These are phyloP conservation scores for Groenewaldozyma sp. DNA, from an alignment of 1,139 yeast genomes.

Conservation along the genomic window DNA sequence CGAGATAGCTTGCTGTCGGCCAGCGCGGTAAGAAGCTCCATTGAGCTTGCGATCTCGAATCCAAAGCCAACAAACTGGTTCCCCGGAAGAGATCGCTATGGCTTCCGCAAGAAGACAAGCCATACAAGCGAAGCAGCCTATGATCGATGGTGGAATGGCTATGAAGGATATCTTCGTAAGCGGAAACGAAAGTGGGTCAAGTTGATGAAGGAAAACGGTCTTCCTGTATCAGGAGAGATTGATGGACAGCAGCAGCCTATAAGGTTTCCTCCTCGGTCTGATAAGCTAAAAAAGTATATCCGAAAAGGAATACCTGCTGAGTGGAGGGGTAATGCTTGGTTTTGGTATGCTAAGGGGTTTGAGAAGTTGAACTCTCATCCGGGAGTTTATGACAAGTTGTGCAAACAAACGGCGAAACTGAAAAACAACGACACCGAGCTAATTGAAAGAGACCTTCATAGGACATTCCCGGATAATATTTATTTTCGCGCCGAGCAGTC, in stretches of 20 bases:
- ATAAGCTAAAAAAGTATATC: conserved; percentile 68
- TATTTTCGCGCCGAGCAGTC: conserved; percentile 45
- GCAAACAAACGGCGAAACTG: conserved; percentile 41
- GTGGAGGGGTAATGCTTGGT: conserved; percentile 98
- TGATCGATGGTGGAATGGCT: conserved; percentile 63
- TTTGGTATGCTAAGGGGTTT: conserved; percentile 87
- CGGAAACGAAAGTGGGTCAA: conserved; percentile 69
- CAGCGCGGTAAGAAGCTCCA: conserved; percentile 8
- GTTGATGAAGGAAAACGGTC: conserved; percentile 59
- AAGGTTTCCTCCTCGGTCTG: conserved; percentile 77
- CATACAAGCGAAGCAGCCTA: conserved; percentile 48
- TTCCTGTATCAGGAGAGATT: conserved; percentile 24
- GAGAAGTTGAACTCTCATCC: conserved; percentile 59
- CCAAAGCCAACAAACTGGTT: not conserved
- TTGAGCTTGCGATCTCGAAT: conserved; percentile 8
- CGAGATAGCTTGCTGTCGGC: conserved; percentile 6
- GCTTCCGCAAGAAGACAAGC: conserved; percentile 61
- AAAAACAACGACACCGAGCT: conserved; percentile 75
- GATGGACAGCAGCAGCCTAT: conserved; percentile 22
- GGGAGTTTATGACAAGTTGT: conserved; percentile 65
- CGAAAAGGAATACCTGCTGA: conserved; percentile 93
- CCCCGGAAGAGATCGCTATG: conserved; percentile 57
- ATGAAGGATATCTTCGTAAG: conserved; percentile 51
- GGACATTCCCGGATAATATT: conserved; percentile 90
- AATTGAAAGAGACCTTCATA: conserved; percentile 81